Conservation (phyloP, 768 basidiomycete species). For the Russula virescens region DNA sequence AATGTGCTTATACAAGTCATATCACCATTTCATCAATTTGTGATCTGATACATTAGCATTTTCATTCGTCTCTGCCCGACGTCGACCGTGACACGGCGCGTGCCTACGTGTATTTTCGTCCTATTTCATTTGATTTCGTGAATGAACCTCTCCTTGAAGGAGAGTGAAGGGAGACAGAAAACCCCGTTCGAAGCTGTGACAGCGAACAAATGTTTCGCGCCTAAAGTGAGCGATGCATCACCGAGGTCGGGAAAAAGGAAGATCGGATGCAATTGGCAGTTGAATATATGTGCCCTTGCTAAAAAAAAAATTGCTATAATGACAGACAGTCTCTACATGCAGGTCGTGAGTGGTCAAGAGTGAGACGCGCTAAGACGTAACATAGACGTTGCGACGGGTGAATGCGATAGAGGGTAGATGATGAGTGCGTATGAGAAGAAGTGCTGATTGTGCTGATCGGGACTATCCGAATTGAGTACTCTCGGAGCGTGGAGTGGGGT, state of each 20-base stretch:
- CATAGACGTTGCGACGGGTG: conserved; percentile 22
- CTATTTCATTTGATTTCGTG: background rate
- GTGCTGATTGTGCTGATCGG: conserved; percentile 9
- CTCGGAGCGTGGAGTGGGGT: background rate
- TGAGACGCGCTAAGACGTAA: conserved; percentile 19
- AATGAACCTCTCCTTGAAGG: background rate
- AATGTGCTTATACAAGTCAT: conserved; percentile 12
- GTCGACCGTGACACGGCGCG: background rate
- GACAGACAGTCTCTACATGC: conserved; percentile 25
- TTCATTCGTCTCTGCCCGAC: background rate
- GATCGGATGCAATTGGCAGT: background rate
- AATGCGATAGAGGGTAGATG: conserved; percentile 18
- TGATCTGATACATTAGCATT: background rate
- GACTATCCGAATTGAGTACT: conserved; percentile 11
- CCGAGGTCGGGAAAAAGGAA: conserved; percentile 7
- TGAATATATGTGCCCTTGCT: conserved; percentile 22
- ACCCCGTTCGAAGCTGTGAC: background rate
- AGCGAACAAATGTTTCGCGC: background rate
- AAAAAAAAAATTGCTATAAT: conserved; percentile 20
- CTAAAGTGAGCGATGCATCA: background rate
- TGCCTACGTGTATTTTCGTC: background rate
- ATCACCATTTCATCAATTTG: conserved; percentile 10
- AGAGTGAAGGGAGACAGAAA: background rate
- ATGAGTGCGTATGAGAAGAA: conserved; percentile 10
- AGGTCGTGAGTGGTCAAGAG: conserved; percentile 14